Conservation (phyloP, 805 yeast genomes). For the Teunomyces panamensis region DNA sequence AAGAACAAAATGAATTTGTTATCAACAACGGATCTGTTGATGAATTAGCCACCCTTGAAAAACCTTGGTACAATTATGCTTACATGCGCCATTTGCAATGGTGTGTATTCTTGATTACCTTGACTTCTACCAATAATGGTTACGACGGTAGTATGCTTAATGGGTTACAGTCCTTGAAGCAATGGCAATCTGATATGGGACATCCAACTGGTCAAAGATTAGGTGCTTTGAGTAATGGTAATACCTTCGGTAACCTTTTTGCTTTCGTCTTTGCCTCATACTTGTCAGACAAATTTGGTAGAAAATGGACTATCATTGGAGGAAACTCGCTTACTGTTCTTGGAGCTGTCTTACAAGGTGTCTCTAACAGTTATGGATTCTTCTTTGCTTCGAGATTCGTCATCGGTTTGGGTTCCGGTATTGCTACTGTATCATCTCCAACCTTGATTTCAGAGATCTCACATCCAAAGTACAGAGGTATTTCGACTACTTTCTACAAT, state of each 20-base stretch:
- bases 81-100: conserved; percentile 38
- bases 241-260: conserved; percentile 35
- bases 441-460: conserved; percentile 49
- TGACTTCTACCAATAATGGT: conserved; percentile 44
- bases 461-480: conserved; percentile 37
- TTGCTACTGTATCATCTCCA: conserved; percentile 45
- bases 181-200: conserved; percentile 39
- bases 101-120: conserved; percentile 38
- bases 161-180: conserved; percentile 45
- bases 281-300: conserved; percentile 38
- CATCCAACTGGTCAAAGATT: conserved; percentile 17
- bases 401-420: conserved; percentile 45
- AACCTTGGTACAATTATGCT: conserved; percentile 32
- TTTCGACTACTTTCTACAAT: conserved; percentile 39
- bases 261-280: conserved; percentile 26
- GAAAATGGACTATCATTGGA: conserved; percentile 27
- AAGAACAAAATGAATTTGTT: not conserved
- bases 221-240: conserved; percentile 22
- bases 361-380: conserved; percentile 30
- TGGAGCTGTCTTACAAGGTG: conserved; percentile 38
- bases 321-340: conserved; percentile 26
- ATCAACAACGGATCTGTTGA: not conserved
- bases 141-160: conserved; percentile 39
- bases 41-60: conserved; percentile 10
- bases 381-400: conserved; percentile 46